These are phyloP conservation scores for Ogataea salicorniae DNA, from an alignment of 805 yeast species.

Conservation along the genomic window DNA sequence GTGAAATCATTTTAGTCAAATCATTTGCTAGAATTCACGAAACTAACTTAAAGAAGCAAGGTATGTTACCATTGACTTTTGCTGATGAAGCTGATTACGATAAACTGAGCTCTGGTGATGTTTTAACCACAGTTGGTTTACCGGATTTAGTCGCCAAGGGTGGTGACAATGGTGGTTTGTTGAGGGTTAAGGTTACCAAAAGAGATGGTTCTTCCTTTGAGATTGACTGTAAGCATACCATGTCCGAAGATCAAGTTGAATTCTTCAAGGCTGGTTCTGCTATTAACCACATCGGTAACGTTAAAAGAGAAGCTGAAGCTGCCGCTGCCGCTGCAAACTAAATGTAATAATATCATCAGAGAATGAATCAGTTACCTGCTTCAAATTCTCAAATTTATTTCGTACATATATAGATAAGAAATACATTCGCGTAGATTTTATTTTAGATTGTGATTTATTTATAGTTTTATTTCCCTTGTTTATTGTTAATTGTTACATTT, in stretches of 20 bases:
- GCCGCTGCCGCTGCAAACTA: slow-evolving; percentile 1
- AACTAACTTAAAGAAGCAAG: slow-evolving; percentile 96
- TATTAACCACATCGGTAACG: slow-evolving; percentile 66
- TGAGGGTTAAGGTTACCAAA: slow-evolving; percentile 70
- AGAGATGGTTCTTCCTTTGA: slow-evolving; percentile 63
- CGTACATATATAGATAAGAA: too few relatives aligned
- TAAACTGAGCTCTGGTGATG: slow-evolving; percentile 69
- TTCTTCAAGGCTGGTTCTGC: slow-evolving; percentile 98
- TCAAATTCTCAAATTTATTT: too few relatives aligned
- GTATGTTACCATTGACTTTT: slow-evolving; percentile 91
- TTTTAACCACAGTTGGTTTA: slow-evolving; percentile 67
- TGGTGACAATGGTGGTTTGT: slow-evolving; percentile 83
- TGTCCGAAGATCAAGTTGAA: slow-evolving; percentile 94
- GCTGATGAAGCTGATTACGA: slow-evolving; percentile 90
- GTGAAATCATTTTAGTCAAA: slow-evolving; percentile 80
- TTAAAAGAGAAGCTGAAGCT: slow-evolving; percentile 17
- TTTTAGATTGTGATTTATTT: too few relatives aligned
- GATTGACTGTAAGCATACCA: slow-evolving; percentile 83
- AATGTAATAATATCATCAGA: neutral
- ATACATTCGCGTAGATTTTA: too few relatives aligned
- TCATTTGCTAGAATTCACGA: slow-evolving; percentile 98
- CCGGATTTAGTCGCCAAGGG: slow-evolving; percentile 70
- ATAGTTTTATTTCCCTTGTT: too few relatives aligned
- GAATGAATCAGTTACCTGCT: too few relatives aligned
- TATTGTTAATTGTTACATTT: too few relatives aligned